A percentile compares a stretch with the other conserved stretches of the same genome.
Evolutionary conservation across 345 rosid species (phyloP).

Genomic region (Populus deltoides): DNA sequence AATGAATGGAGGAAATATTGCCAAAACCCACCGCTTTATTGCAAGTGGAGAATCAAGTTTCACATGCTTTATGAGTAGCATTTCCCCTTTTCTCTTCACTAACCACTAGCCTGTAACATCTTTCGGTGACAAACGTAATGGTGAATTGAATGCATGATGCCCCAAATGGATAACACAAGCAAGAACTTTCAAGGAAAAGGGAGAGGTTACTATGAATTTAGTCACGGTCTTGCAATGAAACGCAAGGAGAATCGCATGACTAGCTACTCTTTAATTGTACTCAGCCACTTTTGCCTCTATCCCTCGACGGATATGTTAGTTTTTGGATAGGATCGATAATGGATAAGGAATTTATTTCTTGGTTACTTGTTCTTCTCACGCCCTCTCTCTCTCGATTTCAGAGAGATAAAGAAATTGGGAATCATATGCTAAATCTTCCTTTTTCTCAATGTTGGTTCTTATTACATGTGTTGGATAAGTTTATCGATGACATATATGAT

Average conservation of each 20-base stretch:
- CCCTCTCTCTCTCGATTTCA: neutral
- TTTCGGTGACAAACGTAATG: constrained; percentile 23
- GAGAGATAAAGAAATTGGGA: neutral
- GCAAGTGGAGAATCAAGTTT: constrained; percentile 15
- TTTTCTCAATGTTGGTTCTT: neutral
- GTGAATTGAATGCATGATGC: neutral
- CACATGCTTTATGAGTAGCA: constrained; percentile 3
- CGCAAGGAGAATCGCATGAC: constrained; percentile 24
- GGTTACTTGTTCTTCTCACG: constrained; percentile 4
- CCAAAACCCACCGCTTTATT: neutral
- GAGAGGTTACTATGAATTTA: neutral
- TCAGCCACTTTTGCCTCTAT: neutral
- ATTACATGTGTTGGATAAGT: neutral
- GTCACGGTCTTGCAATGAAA: constrained; percentile 23
- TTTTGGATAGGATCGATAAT: constrained; percentile 3
- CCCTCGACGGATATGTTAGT: neutral
- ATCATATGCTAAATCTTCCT: neutral
- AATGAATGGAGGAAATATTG: neutral
- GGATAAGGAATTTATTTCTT: constrained; percentile 4
- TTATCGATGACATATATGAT: no score
- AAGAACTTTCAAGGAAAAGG: neutral
- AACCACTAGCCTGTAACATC: neutral
- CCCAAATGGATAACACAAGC: no score
- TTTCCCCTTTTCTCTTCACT: neutral
- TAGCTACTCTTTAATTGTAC: neutral